Percentiles rank a stretch among this genome's conserved stretches.
These are phyloP conservation scores for Blastocystis sp. DNA, from an alignment of 352 stramenopile species.

Conservation along the genomic window DNA sequence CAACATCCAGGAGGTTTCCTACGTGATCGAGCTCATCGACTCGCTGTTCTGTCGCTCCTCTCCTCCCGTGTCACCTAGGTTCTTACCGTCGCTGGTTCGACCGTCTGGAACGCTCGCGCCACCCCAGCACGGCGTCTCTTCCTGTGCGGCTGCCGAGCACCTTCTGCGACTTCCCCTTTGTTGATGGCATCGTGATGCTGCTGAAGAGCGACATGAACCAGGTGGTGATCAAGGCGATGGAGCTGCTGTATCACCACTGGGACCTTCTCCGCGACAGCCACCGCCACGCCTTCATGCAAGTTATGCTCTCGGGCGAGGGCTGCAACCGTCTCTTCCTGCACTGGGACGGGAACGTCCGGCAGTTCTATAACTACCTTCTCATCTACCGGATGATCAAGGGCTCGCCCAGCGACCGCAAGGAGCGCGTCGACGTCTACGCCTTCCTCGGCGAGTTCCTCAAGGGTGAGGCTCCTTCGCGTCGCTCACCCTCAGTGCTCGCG, in stretches of 20 bases:
- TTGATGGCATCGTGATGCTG: slow-evolving; percentile 18
- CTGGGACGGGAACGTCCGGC: slow-evolving; percentile 47
- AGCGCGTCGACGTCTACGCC: slow-evolving; percentile 21
- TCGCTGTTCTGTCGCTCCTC: not conserved
- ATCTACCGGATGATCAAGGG: slow-evolving; percentile 17
- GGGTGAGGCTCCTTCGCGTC: not conserved
- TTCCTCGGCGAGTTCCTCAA: slow-evolving; percentile 24
- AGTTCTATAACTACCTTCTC: slow-evolving; percentile 54
- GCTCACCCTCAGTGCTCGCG: not conserved
- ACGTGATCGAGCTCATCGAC: slow-evolving; percentile 53
- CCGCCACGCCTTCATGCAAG: slow-evolving; percentile 11
- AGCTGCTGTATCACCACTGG: slow-evolving; percentile 56
- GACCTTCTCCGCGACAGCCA: slow-evolving; percentile 6
- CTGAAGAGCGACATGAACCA: slow-evolving; percentile 56
- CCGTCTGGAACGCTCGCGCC: slow-evolving; percentile 31
- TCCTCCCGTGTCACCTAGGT: not conserved
- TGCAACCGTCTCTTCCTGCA: slow-evolving; percentile 19
- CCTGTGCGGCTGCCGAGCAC: not conserved
- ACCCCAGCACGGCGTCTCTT: slow-evolving; percentile 20
- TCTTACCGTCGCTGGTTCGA: slow-evolving; percentile 51
- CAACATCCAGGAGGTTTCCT: slow-evolving; percentile 38
- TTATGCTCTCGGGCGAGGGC: not conserved
- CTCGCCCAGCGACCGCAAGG: not conserved
- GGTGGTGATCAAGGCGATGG: slow-evolving; percentile 51
- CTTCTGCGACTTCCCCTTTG: slow-evolving; percentile 36